These are phyloP conservation scores for Alternaria triticina DNA, from an alignment of 2,329 filamentous ascomycete genomes.

Conservation along the genomic window DNA sequence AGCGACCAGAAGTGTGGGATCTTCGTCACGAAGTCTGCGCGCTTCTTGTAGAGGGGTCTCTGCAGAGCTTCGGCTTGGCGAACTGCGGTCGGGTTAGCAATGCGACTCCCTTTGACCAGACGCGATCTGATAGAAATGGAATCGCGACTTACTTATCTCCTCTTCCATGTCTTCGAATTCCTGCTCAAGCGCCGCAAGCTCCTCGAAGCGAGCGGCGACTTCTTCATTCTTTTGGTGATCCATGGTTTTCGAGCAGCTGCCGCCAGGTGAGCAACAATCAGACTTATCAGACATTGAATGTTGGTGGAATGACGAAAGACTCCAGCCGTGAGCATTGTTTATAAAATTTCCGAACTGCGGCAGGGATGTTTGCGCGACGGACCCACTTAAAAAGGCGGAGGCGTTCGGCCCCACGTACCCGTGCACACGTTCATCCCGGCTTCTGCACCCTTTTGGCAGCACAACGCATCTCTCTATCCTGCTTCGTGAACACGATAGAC, in stretches of 20 bases:
- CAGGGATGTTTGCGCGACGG: slow-evolving; percentile 12
- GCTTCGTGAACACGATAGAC: neutral
- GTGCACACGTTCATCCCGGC: neutral
- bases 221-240: slow-evolving; percentile 30
- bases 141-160: slow-evolving; percentile 69
- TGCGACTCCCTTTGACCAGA: neutral
- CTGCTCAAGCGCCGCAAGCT: slow-evolving; percentile 79
- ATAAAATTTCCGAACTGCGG: slow-evolving; percentile 21
- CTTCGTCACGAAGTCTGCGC: slow-evolving; percentile 70
- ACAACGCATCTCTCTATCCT: neutral
- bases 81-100: slow-evolving; percentile 57
- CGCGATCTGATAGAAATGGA: neutral
- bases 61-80: slow-evolving; percentile 74
- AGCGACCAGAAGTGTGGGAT: slow-evolving; percentile 95
- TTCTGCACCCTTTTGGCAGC: neutral
- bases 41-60: slow-evolving; percentile 76
- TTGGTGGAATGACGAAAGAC: neutral
- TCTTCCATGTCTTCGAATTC: slow-evolving; percentile 85
- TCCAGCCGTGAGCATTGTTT: slow-evolving; percentile 11
- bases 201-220: slow-evolving; percentile 63
- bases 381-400: slow-evolving; percentile 17
- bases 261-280: neutral
- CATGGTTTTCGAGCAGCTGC: slow-evolving; percentile 25
- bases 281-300: neutral
- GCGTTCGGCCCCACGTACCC: slow-evolving; percentile 10